Evolutionary conservation across 345 rosid genomes (phyloP).

Genomic region (Gossypium thurberi): DNA sequence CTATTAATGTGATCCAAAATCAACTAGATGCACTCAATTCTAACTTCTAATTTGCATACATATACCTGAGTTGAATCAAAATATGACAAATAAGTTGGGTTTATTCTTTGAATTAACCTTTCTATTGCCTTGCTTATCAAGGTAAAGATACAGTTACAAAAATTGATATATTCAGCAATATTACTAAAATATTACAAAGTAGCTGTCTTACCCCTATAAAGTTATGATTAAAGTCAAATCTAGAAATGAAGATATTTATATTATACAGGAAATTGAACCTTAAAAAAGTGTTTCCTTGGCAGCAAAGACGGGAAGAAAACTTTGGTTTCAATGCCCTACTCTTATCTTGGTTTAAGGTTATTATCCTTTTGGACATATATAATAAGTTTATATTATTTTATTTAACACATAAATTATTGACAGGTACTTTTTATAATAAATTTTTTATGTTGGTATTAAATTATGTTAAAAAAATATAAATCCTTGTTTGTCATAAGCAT

Average conservation of each 20-base stretch:
- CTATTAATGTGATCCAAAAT: not conserved
- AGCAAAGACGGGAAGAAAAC: not conserved
- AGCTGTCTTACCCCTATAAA: not conserved
- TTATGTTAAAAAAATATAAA: not conserved
- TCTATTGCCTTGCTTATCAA: not conserved
- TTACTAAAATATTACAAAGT: not conserved
- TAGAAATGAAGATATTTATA: not conserved
- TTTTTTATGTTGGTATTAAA: no score
- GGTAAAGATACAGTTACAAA: not conserved
- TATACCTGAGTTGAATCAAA: not conserved
- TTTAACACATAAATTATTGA: no score
- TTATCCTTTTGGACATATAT: not conserved
- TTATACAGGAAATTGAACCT: not conserved
- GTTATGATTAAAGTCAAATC: not conserved
- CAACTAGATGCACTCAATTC: not conserved
- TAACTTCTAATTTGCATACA: not conserved
- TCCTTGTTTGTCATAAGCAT: not conserved
- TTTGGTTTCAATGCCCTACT: not conserved
- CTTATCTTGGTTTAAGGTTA: not conserved
- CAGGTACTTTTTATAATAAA: no score
- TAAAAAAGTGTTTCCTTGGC: conserved; percentile 1
- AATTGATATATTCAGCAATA: not conserved
- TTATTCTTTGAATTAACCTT: not conserved
- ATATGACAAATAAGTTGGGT: not conserved
- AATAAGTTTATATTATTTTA: no score